Base-by-base conservation (phyloP, 169 alveolate genomes). In the Plasmodium relictum region DNA sequence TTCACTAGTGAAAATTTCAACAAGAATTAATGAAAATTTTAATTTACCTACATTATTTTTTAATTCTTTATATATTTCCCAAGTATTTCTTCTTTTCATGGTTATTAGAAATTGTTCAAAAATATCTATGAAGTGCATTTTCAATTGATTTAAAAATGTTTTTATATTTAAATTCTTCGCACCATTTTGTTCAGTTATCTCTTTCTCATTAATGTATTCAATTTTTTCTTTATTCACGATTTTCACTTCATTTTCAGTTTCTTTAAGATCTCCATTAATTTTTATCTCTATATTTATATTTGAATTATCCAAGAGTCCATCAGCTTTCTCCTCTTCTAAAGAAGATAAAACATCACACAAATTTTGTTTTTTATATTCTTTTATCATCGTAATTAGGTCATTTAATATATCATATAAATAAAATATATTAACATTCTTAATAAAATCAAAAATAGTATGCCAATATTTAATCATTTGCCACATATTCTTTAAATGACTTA, bases 51-150 rank as follows among this genome's bases (percentile, higher is more conserved):
- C 92, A 73, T 66, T 86, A 50, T 71, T 72, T 59, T 86, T 86
- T 45, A 86, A 54, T 44, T 71, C 92, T 52, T 86, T 86, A 65
- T 86, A 86, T 58, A 86, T 86, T 45, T 86, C 92, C 92, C 92
- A 86, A 18, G 37, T 54, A 58, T 56, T 86, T 50, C 92, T 54
- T 37, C 52, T 44, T 86, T 86, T 86, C 74, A 86, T 71, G 9
- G 24, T 50, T 71, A 86, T 62, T 86, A 86, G 71, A 54, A 86
- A 86, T 42, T 71, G 63, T 26, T 86, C 92, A 52, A 86, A 86
- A 10, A 66, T 61, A 22, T 86, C 87, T 3, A 86, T 16, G 22
- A 86, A 86, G 58, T 71, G 85, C 1, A 61, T 66, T 48, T 71
- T 69, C 14, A 86, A 16, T 63, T 86, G 86, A 45, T 69, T 86